Base-by-base conservation (phyloP, 176 grass and related monocot species). In the Paspalum vaginatum region DNA sequence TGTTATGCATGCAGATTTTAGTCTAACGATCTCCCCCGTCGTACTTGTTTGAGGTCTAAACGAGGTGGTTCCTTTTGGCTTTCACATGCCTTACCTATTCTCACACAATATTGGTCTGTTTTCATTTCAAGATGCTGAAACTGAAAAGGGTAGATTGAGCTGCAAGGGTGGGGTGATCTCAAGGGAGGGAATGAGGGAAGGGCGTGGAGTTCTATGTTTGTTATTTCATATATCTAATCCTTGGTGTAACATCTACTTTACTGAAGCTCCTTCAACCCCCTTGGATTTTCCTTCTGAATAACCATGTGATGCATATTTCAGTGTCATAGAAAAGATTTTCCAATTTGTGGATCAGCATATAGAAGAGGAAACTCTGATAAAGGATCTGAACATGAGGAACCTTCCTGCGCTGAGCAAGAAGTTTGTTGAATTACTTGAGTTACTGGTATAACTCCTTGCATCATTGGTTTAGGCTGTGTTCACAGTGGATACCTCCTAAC, bases 341-440 rank as follows among this genome's bases (percentile, higher is more conserved):
- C 12, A 50, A 17, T 61, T 82, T 50, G 84, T 99, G 46, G 84
- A 93, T 85, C 43, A 52, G 18, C 90, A 84, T 81, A 88, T 99
- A 79, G 1, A 39, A 1, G 41, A 39, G 0, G 86, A 47, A 11
- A 69, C 7, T 60, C 74, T 99, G 51, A 91, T 97, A 75, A 75
- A 0, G 46, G 84, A 85, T 18, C 81, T 95, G 66, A 84, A 91
- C 11, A 89, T 99, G 92, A 95, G 81, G 62, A 73, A 43, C 70
- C 96, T 99, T 87, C 96, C 96, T 60, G 68, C 51, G 72, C 51
- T 99, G 39, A 93, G 88, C 88, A 68, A 86, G 86, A 95, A 99
- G 50, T 93, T 99, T 66, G 38, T 93, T 81, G 86, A 91, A 60
- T 79, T 99, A 67, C 86, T 99, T 84, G 86, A 93, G 4, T 83